These are phyloP conservation scores for Citrus sp. DNA, from an alignment of 345 rosid genomes.

Conservation along the genomic window DNA sequence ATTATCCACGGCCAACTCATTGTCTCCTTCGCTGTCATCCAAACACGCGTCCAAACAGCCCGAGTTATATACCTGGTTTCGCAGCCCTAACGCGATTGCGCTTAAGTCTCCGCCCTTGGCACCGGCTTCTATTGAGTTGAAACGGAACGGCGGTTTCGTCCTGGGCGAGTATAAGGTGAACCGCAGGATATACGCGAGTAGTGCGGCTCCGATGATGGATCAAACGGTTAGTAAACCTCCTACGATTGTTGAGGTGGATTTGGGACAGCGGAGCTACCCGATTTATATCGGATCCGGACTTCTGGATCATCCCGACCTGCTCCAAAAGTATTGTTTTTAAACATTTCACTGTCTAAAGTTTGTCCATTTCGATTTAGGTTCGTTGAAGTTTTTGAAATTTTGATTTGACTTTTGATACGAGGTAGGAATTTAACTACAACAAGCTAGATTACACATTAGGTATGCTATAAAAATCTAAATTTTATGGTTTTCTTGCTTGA, in stretches of 20 bases:
- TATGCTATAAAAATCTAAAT: background rate
- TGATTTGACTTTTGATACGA: background rate
- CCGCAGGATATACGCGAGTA: background rate
- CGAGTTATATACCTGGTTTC: slow-evolving; percentile 21
- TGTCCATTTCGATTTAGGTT: background rate
- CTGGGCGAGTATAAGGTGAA: slow-evolving; percentile 3
- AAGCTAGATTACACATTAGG: background rate
- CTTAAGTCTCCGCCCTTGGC: slow-evolving; percentile 22
- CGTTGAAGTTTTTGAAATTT: background rate
- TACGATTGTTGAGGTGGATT: slow-evolving; percentile 77
- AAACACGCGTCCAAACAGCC: slow-evolving; percentile 21
- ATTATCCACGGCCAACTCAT: slow-evolving; percentile 35
- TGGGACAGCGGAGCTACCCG: slow-evolving; percentile 92
- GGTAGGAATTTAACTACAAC: background rate
- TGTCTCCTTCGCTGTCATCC: slow-evolving; percentile 45
- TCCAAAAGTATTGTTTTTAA: slow-evolving; percentile 53
- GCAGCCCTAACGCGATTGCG: slow-evolving; percentile 27
- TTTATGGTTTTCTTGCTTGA: background rate
- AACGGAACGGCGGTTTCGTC: slow-evolving; percentile 21
- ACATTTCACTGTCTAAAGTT: background rate
- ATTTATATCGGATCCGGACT: slow-evolving; percentile 91
- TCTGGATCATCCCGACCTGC: slow-evolving; percentile 72
- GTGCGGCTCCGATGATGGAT: slow-evolving; percentile 61
- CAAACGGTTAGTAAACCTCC: slow-evolving; percentile 42
- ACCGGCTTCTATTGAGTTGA: slow-evolving; percentile 19